phyloP scores from a whole-genome alignment of 164 flowering plant genomes.

The Amborella trichopoda region DNA sequence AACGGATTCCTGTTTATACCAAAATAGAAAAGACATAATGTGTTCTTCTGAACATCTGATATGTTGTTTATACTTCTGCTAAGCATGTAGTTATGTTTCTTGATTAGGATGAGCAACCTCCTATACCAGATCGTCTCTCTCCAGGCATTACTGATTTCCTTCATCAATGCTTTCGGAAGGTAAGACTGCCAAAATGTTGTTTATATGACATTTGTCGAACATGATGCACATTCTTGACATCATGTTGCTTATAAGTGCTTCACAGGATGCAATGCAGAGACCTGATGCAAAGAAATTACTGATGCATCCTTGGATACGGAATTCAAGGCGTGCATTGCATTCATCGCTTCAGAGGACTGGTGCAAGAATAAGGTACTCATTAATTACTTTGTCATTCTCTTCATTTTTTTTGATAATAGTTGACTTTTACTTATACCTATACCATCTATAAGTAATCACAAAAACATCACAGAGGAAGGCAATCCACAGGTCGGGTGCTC shows the following conservation, averaged over 20 bases:
- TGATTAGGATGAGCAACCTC: slow-evolving; percentile 87
- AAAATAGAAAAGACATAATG: no score
- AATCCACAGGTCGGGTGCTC: no score
- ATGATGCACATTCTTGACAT: not conserved
- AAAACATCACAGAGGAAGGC: no score
- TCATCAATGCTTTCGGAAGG: slow-evolving; percentile 96
- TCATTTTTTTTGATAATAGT: no score
- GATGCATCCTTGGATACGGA: slow-evolving; percentile 94
- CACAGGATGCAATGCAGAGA: slow-evolving; percentile 95
- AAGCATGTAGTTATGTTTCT: not conserved
- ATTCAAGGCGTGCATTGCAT: slow-evolving; percentile 79
- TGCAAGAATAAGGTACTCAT: slow-evolving; percentile 52
- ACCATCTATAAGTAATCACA: no score
- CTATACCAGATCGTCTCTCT: slow-evolving; percentile 88
- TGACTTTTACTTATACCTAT: no score
- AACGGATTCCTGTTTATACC: no score
- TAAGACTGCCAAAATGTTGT: slow-evolving; percentile 12
- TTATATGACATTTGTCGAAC: not conserved
- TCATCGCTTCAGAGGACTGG: slow-evolving; percentile 62
- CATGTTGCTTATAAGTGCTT: slow-evolving; percentile 5
- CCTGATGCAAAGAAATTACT: slow-evolving; percentile 97
- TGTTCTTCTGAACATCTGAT: no score
- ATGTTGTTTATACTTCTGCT: not conserved
- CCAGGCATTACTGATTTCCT: slow-evolving; percentile 88
- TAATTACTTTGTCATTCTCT: no score